phyloP scores from a whole-genome alignment of 2,329 filamentous ascomycete species.

The Fusarium sp. region DNA sequence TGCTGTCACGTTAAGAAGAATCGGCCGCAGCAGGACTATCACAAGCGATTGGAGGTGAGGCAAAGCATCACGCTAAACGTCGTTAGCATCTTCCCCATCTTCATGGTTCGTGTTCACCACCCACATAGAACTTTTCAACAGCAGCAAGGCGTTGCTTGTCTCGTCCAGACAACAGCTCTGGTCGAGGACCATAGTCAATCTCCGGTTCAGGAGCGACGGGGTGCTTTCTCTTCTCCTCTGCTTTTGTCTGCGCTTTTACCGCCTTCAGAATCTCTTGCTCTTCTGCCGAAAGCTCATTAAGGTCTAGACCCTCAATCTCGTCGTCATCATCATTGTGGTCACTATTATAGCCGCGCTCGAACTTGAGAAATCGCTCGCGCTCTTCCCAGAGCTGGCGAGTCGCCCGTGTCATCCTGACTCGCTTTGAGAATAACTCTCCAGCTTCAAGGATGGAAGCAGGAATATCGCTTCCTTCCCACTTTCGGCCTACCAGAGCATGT shows the following conservation, averaged over 20 bases:
- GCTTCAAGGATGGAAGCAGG: constrained; percentile 95
- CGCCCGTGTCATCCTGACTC: constrained; percentile 90
- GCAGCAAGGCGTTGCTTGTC: constrained; percentile 73
- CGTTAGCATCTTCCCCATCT: background rate
- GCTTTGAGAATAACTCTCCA: constrained; percentile 87
- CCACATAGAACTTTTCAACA: constrained; percentile 87
- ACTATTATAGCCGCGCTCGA: constrained; percentile 87
- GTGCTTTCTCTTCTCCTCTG: constrained; percentile 40
- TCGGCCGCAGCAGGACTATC: constrained; percentile 90
- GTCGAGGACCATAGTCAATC: constrained; percentile 60
- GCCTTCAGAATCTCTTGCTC: constrained; percentile 55
- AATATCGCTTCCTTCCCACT: constrained; percentile 94
- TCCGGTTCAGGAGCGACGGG: constrained; percentile 39
- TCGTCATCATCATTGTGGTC: constrained; percentile 55
- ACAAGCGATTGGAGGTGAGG: constrained; percentile 92
- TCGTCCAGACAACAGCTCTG: constrained; percentile 60
- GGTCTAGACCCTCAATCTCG: constrained; percentile 59
- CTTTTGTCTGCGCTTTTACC: constrained; percentile 50
- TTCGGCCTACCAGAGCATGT: constrained; percentile 80
- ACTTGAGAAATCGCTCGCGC: constrained; percentile 89
- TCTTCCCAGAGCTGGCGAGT: constrained; percentile 96
- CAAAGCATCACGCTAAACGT: constrained; percentile 72
- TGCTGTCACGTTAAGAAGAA: constrained; percentile 88
- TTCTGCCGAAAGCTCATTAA: constrained; percentile 56
- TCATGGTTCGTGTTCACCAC: constrained; percentile 48